A percentile compares a stretch with the other conserved stretches of the same genome.
Evolutionary conservation across 164 flowering plant species (phyloP).

Genomic region (Akebia trifoliata): DNA sequence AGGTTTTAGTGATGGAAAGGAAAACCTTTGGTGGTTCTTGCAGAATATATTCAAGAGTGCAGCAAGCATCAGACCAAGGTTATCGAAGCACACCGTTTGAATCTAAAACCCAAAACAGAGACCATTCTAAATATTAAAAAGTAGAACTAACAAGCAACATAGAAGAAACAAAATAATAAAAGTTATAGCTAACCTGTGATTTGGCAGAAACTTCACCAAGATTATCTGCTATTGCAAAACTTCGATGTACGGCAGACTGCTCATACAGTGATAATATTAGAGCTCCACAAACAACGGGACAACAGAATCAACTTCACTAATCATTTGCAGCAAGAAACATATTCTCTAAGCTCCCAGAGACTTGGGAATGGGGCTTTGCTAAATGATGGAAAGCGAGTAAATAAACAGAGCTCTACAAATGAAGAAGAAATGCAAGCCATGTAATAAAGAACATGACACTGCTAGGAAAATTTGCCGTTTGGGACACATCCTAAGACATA

Average conservation of each 20-base stretch:
- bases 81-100: slow-evolving; percentile 92
- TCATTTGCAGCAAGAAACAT: too few species aligned
- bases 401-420: too few species aligned
- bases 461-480: too few species aligned
- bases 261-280: slow-evolving; percentile 9
- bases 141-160: background rate
- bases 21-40: slow-evolving; percentile 64
- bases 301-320: too few species aligned
- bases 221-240: slow-evolving; percentile 89
- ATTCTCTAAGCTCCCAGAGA: too few species aligned
- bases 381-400: too few species aligned
- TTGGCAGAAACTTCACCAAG: slow-evolving; percentile 96
- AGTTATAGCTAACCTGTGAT: slow-evolving; percentile 58
- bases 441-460: too few species aligned
- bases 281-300: slow-evolving; percentile 6
- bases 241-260: slow-evolving; percentile 87
- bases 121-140: slow-evolving; percentile 6
- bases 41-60: slow-evolving; percentile 56
- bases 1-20: slow-evolving; percentile 6
- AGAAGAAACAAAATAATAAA: background rate
- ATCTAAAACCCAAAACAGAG: slow-evolving; percentile 51
- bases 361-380: too few species aligned
- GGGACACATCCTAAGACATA: too few species aligned
- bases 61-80: slow-evolving; percentile 82
- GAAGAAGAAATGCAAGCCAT: too few species aligned